Percentiles rank a stretch among this genome's conserved stretches.
Conservation (phyloP, 352 stramenopile species). For the Globisporangium sylvaticum region DNA sequence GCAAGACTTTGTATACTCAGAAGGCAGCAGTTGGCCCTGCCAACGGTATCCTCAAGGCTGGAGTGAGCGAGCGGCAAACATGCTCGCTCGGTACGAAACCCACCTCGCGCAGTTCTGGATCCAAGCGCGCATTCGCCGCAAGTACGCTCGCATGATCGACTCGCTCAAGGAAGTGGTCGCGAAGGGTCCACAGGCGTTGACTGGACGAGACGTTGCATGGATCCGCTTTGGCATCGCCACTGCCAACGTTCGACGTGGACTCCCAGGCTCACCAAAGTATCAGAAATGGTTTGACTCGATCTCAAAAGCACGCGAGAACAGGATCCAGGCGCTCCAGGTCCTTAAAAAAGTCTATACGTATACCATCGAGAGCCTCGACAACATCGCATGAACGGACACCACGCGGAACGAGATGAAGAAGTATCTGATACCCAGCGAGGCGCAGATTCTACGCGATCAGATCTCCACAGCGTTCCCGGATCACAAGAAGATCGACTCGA, state of each 20-base stretch:
- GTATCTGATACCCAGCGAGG: neutral
- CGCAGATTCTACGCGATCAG: neutral
- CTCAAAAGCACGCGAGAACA: neutral
- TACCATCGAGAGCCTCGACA: neutral
- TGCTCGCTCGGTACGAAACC: neutral
- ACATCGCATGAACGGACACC: neutral
- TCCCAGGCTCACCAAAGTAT: conserved; percentile 5
- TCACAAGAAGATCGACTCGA: neutral
- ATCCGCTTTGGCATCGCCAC: conserved; percentile 13
- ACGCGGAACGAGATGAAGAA: conserved; percentile 1
- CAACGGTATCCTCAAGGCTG: conserved; percentile 1
- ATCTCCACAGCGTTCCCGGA: neutral
- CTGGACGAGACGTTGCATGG: conserved; percentile 9
- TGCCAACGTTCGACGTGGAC: conserved; percentile 12
- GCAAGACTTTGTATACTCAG: neutral
- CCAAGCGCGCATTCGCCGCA: neutral
- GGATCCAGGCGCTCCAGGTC: neutral
- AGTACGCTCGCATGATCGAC: conserved; percentile 1
- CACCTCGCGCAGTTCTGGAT: neutral
- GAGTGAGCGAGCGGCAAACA: neutral
- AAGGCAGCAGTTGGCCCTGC: conserved; percentile 1
- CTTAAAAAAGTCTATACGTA: neutral
- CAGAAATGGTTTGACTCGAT: neutral
- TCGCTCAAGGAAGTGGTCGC: neutral
- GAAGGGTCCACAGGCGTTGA: conserved; percentile 3